Evolutionary conservation across 352 stramenopile genomes (phyloP).

Genomic region (Lagenidium sp.): DNA sequence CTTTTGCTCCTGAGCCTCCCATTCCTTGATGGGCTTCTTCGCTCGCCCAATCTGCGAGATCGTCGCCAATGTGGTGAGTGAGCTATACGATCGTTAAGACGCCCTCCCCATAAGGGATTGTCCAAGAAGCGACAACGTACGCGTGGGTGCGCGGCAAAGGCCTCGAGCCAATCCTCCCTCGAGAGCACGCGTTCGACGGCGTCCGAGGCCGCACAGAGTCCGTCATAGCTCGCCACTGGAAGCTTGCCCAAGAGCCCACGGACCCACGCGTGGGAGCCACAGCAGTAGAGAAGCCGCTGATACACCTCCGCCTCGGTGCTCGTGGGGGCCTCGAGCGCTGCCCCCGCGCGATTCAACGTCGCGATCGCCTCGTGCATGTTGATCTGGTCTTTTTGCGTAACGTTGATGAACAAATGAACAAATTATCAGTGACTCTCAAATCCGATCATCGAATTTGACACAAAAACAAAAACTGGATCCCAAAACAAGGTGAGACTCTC

Average conservation of each 20-base stretch:
- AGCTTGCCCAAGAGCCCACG: conserved; percentile 24
- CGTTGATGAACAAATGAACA: background rate
- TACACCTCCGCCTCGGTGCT: conserved; percentile 16
- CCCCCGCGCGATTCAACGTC: conserved; percentile 30
- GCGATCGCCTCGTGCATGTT: too few relatives aligned
- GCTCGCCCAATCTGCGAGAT: conserved; percentile 64
- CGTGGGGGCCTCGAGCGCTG: conserved; percentile 11
- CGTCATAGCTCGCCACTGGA: conserved; percentile 27
- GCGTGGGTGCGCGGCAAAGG: conserved; percentile 53
- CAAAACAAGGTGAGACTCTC: background rate
- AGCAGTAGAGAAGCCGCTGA: conserved; percentile 49
- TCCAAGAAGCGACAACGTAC: conserved; percentile 13
- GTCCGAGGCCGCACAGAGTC: conserved; percentile 31
- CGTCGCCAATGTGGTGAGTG: too few relatives aligned
- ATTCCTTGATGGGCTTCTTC: conserved; percentile 56
- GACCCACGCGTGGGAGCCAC: conserved; percentile 44
- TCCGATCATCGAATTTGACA: too few relatives aligned
- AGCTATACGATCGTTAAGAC: conserved; percentile 5
- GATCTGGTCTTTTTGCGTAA: background rate
- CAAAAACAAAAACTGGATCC: too few relatives aligned
- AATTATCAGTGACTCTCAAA: too few relatives aligned
- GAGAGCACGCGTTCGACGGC: conserved; percentile 26
- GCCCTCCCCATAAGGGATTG: background rate
- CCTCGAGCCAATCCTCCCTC: conserved; percentile 55
- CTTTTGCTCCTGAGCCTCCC: conserved; percentile 71